Percentiles rank a stretch among this genome's conserved stretches.
Evolutionary conservation across 2,329 filamentous ascomycete genomes (phyloP).

Genomic region (Trichoderma lentiforme): DNA sequence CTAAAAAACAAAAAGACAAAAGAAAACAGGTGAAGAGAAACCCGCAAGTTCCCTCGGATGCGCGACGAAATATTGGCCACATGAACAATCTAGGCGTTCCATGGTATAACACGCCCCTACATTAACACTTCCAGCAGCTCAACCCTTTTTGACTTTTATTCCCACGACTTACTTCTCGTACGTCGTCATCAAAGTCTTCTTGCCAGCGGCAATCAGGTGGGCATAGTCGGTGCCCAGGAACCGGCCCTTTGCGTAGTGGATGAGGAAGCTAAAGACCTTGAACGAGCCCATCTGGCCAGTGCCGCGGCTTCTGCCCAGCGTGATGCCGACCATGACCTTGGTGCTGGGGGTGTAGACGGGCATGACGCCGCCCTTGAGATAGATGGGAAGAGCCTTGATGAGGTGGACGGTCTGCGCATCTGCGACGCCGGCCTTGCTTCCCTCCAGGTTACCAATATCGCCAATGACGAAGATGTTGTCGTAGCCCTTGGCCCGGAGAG

Average conservation of each 20-base stretch:
- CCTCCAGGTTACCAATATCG: conserved; percentile 42
- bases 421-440: conserved; percentile 30
- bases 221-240: conserved; percentile 36
- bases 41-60: background rate
- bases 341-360: conserved; percentile 31
- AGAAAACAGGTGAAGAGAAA: background rate
- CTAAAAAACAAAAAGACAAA: background rate
- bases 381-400: conserved; percentile 33
- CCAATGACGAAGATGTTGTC: conserved; percentile 44
- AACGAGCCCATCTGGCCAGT: conserved; percentile 38
- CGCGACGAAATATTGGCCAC: background rate
- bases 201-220: conserved; percentile 32
- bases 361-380: conserved; percentile 31
- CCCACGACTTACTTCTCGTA: conserved; percentile 30
- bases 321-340: conserved; percentile 36
- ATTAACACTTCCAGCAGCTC: background rate
- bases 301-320: conserved; percentile 39
- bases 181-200: conserved; percentile 30
- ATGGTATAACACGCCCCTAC: background rate
- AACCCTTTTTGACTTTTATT: background rate
- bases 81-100: background rate
- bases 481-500: conserved; percentile 35
- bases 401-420: conserved; percentile 35
- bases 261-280: conserved; percentile 38
- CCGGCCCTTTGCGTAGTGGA: conserved; percentile 40